Conservation (phyloP, 2,329 filamentous ascomycete species). For the Fusarium anguioides region DNA sequence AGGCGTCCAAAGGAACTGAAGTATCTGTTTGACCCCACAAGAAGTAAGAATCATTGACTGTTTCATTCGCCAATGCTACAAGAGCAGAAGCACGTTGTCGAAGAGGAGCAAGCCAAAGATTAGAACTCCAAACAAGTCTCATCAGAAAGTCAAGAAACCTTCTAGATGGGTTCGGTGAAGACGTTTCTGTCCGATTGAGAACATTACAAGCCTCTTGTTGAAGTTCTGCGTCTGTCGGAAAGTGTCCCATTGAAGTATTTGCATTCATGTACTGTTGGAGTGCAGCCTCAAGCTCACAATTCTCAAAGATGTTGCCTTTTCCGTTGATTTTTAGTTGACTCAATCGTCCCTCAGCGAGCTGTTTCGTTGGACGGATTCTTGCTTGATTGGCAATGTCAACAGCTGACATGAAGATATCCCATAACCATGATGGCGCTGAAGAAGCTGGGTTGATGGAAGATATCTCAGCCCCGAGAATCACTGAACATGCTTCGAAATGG, state of each 20-base stretch:
- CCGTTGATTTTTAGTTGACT: slow-evolving; percentile 36
- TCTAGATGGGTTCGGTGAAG: slow-evolving; percentile 6
- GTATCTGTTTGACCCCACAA: slow-evolving; percentile 16
- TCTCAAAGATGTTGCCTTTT: slow-evolving; percentile 37
- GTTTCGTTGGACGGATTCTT: slow-evolving; percentile 22
- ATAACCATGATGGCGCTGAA: slow-evolving; percentile 26
- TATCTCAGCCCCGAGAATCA: slow-evolving; percentile 29
- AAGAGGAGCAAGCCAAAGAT: slow-evolving; percentile 18
- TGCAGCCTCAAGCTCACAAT: slow-evolving; percentile 31
- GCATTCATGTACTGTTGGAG: slow-evolving; percentile 26
- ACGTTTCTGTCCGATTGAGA: slow-evolving; percentile 2
- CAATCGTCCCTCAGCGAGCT: slow-evolving; percentile 18
- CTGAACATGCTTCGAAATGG: slow-evolving; percentile 34
- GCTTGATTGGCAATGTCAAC: slow-evolving; percentile 31
- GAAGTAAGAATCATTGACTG: slow-evolving; percentile 9
- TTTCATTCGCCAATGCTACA: background rate
- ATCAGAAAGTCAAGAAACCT: slow-evolving; percentile 33
- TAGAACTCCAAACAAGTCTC: slow-evolving; percentile 33
- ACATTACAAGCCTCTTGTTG: slow-evolving; percentile 34
- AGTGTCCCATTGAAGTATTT: slow-evolving; percentile 20
- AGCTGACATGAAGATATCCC: slow-evolving; percentile 36
- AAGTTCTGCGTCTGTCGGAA: slow-evolving; percentile 27
- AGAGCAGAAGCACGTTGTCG: slow-evolving; percentile 17
- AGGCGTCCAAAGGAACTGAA: background rate
- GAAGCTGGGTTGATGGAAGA: slow-evolving; percentile 26